phyloP scores from a whole-genome alignment of 2,329 filamentous ascomycete species.

The Cladophialophora immunda region DNA sequence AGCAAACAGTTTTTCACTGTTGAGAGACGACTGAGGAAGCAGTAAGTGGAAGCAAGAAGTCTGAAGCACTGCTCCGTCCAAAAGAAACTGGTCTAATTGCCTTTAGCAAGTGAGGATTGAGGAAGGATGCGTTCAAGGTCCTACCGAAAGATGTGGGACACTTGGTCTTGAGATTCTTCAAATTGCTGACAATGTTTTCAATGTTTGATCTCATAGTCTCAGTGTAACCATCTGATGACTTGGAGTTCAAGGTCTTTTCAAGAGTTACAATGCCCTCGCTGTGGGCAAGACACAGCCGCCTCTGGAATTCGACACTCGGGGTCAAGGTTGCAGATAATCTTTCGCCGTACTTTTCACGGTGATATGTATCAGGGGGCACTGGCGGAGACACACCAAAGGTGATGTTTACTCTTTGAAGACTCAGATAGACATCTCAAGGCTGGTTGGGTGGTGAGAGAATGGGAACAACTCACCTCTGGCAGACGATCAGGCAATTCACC shows the following conservation, averaged over 20 bases:
- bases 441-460: not conserved
- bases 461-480: slow-evolving; percentile 10
- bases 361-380: slow-evolving; percentile 7
- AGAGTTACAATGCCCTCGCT: slow-evolving; percentile 7
- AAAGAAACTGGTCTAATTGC: slow-evolving; percentile 3
- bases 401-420: slow-evolving; percentile 14
- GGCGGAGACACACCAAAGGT: slow-evolving; percentile 7
- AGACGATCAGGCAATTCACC: slow-evolving; percentile 14
- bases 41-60: slow-evolving; percentile 13
- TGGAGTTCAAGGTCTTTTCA: not conserved
- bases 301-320: slow-evolving; percentile 5
- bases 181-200: not conserved
- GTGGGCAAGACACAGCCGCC: slow-evolving; percentile 7
- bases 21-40: slow-evolving; percentile 3
- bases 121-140: not conserved
- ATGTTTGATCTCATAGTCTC: slow-evolving; percentile 3
- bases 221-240: not conserved
- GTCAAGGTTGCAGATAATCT: not conserved
- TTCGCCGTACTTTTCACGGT: not conserved
- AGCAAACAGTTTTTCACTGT: slow-evolving; percentile 12
- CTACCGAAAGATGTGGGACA: not conserved
- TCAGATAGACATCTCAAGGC: not conserved
- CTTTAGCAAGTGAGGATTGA: not conserved
- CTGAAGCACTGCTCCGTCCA: slow-evolving; percentile 10
- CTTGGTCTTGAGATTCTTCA: not conserved